phyloP scores from a whole-genome alignment of 1,139 yeast species.

The Pichiaceae sp. region DNA sequence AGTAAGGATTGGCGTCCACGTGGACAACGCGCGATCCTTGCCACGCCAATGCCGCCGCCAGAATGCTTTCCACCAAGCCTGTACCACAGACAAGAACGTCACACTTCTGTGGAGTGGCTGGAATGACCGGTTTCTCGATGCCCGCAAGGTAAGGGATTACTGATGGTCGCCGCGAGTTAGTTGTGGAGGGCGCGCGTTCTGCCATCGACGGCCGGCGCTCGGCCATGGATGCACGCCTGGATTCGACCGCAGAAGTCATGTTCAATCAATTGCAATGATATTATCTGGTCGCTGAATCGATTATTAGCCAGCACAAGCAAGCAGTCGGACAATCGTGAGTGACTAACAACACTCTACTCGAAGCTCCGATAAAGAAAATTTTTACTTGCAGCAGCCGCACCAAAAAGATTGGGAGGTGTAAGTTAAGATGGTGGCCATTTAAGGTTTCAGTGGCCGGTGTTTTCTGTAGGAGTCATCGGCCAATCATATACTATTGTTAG shows the following conservation, averaged over 20 bases:
- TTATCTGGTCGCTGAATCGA: no score
- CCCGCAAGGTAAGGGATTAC: conserved; percentile 70
- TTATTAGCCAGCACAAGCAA: no score
- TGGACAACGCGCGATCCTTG: conserved; percentile 89
- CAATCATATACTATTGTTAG: no score
- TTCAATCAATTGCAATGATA: no score
- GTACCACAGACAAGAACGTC: conserved; percentile 92
- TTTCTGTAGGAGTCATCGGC: no score
- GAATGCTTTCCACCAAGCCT: conserved; percentile 77
- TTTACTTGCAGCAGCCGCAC: no score
- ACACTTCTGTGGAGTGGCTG: conserved; percentile 49
- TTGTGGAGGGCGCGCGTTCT: conserved; percentile 21
- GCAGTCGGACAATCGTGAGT: no score
- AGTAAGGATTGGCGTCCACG: conserved; percentile 72
- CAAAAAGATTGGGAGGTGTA: no score
- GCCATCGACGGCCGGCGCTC: conserved; percentile 45
- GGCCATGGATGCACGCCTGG: conserved; percentile 62
- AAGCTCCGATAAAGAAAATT: no score
- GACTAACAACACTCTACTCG: no score
- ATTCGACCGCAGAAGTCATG: conserved; percentile 3
- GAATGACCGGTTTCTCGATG: conserved; percentile 44
- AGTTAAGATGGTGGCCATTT: no score
- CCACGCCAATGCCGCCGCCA: conserved; percentile 96
- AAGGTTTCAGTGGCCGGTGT: no score
- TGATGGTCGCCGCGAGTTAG: conserved; percentile 41